Evolutionary conservation across 2,329 filamentous ascomycete genomes (phyloP).

Genomic region (Ophiosphaerella korrae): DNA sequence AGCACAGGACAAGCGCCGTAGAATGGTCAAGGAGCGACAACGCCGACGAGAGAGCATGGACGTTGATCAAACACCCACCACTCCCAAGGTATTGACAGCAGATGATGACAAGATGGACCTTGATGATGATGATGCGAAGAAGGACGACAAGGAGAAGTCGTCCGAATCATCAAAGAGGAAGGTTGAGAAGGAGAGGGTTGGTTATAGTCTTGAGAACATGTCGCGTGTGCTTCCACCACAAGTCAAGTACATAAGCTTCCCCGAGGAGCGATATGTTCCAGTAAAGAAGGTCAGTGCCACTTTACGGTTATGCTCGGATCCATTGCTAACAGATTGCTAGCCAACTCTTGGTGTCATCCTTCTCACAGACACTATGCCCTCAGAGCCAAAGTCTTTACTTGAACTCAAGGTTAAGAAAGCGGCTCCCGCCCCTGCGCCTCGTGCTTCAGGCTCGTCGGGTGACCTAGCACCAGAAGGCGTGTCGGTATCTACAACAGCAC

Average conservation of each 20-base stretch:
- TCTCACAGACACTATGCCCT: conserved; percentile 81
- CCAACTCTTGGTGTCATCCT: conserved; percentile 92
- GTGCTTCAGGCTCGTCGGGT: conserved; percentile 46
- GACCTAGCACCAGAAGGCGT: conserved; percentile 51
- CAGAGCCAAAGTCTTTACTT: conserved; percentile 77
- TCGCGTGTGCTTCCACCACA: conserved; percentile 89
- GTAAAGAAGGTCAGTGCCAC: conserved; percentile 76
- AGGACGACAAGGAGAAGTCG: conserved; percentile 50
- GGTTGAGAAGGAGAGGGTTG: conserved; percentile 92
- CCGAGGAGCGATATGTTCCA: conserved; percentile 86
- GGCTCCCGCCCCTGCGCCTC: conserved; percentile 52
- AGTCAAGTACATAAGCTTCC: conserved; percentile 94
- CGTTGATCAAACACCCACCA: conserved; percentile 78
- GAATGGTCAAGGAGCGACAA: conserved; percentile 90
- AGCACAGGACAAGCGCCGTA: conserved; percentile 92
- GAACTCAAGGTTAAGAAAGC: conserved; percentile 92
- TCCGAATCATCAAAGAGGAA: conserved; percentile 78
- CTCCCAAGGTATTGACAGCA: conserved; percentile 65
- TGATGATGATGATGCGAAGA: conserved; percentile 55
- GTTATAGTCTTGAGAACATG: conserved; percentile 97
- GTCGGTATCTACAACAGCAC: conserved; percentile 71
- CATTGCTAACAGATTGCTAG: conserved; percentile 53
- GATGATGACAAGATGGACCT: conserved; percentile 82
- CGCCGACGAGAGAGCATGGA: conserved; percentile 95
- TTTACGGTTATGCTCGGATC: background rate